These are phyloP conservation scores for Parietaria judaica DNA, from an alignment of 306 rosid genomes.

Conservation along the genomic window DNA sequence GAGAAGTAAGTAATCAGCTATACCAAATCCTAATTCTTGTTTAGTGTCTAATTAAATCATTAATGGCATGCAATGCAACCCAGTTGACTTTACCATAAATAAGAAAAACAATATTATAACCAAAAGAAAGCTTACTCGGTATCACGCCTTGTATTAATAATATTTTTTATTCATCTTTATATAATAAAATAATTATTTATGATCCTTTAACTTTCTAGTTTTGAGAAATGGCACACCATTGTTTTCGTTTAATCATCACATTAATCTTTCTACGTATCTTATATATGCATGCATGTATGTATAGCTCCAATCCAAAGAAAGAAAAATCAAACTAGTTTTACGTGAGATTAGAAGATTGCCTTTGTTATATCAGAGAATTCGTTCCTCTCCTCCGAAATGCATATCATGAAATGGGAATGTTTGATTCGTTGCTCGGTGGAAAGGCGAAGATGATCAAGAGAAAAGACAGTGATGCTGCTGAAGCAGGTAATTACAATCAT, in stretches of 20 bases:
- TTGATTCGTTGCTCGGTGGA: constrained; percentile 46
- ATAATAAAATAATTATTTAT: not conserved
- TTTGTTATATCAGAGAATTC: not conserved
- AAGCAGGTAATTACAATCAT: constrained; percentile 45
- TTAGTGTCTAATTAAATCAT: too few relatives aligned
- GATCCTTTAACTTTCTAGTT: not conserved
- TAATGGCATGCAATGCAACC: not conserved
- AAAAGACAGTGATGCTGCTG: constrained; percentile 94
- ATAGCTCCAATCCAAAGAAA: not conserved
- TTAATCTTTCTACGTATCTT: not conserved
- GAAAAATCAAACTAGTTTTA: not conserved
- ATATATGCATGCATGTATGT: not conserved
- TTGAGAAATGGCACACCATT: not conserved
- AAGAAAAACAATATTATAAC: not conserved
- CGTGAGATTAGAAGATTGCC: not conserved
- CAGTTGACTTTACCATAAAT: not conserved
- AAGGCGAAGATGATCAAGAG: constrained; percentile 48
- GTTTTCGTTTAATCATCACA: not conserved
- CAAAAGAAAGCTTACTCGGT: not conserved
- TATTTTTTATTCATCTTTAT: not conserved
- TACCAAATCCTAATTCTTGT: too few relatives aligned
- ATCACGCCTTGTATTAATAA: not conserved
- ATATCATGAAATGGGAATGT: constrained; percentile 38
- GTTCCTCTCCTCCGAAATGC: not conserved
- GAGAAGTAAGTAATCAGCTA: too few relatives aligned